These are phyloP conservation scores for Solanum hybrid DNA, from an alignment of 305 asterid species.

Conservation along the genomic window DNA sequence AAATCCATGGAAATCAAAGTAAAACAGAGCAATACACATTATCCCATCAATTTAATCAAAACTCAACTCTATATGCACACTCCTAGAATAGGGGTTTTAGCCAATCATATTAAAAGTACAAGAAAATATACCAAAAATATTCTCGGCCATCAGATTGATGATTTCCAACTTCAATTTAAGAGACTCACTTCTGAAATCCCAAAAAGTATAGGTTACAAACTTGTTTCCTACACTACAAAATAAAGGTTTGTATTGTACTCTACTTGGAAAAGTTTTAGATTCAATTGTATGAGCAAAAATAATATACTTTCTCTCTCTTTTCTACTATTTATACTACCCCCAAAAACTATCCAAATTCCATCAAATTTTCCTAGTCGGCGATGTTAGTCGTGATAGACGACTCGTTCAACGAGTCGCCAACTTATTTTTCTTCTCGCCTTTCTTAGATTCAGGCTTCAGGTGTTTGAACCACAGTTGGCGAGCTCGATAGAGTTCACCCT, in stretches of 20 bases:
- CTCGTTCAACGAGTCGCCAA: neutral
- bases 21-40: neutral
- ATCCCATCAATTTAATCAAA: neutral
- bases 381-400: too few relatives aligned
- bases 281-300: neutral
- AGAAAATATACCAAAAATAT: too few relatives aligned
- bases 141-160: neutral
- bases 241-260: neutral
- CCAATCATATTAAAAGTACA: neutral
- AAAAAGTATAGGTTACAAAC: neutral
- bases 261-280: neutral
- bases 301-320: too few relatives aligned
- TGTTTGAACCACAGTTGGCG: neutral
- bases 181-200: neutral
- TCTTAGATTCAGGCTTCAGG: neutral
- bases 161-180: neutral
- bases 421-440: neutral
- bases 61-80: neutral
- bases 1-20: too few relatives aligned
- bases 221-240: neutral
- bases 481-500: neutral
- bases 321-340: neutral
- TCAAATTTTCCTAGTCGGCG: neutral
- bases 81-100: neutral
- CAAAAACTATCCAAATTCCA: neutral